Evolutionary conservation across 805 yeast genomes (phyloP), one percentile per base, ranked within the genome.

Genomic region (Candida lessepsii): DNA sequence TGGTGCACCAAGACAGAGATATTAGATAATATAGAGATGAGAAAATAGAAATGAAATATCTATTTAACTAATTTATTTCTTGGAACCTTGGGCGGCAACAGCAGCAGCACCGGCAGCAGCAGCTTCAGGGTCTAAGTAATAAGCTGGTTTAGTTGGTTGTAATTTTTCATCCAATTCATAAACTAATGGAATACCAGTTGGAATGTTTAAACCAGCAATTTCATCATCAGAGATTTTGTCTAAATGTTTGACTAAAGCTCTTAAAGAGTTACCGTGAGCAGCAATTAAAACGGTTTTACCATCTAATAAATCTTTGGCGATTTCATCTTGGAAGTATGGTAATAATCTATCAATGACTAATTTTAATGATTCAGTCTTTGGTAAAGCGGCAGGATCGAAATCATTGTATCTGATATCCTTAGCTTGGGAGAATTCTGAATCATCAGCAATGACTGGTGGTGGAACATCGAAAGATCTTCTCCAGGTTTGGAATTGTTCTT

Each of bases 41-140:
- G 27, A 8, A 24, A 9, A 11, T 6, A 13, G n/a, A 27, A 27
- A 27, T 31, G 16, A 16, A 29, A 18, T 20, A n/a, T 35, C 9
- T 35, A 35, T 35, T 28, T 13, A 35, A 25, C 17, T 35, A 26
- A 29, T 4, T 35, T 60, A 63, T 53, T 66, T 65, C 63, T 68
- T 68, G 26, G 66, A 52, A 29, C 98, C 98, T 76, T 90, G 98
- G 58, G 87, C 87, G 58, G 97, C 98, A 57, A 90, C 98, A 46
- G 96, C 96, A 63, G 97, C 97, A 53, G 97, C 98, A 78, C 98
- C 98, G 41, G 96, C 96, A 51, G 90, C 96, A 61, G 98, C 98
- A 61, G 97, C 98, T 76, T 88, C 97, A 60, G 98, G 98, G 75
- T 90, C 98, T 72, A 90, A 83, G 83, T 90, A 90, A 80, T 90